Evolutionary conservation across 768 basidiomycete species (phyloP), one percentile per base, ranked within the genome.

Genomic region (Leucogyrophana mollusca): DNA sequence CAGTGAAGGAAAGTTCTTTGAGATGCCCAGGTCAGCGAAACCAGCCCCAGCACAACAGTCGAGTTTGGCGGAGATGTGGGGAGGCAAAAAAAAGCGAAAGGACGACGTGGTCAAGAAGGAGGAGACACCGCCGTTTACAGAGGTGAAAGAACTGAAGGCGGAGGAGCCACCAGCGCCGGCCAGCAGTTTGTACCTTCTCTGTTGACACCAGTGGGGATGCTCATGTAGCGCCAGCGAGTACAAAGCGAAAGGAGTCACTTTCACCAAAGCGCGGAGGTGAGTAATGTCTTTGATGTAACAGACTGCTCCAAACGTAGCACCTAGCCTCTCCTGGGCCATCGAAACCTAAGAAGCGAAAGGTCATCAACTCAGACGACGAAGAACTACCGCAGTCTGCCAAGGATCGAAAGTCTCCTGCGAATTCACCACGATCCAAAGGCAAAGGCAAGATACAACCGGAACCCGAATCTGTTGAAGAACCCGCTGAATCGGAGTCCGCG

Each of bases 51-150:
- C 84, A 6, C 87, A 89, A 47, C 90, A 93, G 61, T 73, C 88
- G n/a, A 90, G 72, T 56, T 77, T 93, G 32, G 73, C 79, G 46
- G 86, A 90, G 45, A 74, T 89, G 71, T 92, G 87, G 87, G 73
- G 71, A 9, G 71, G 67, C 55, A 78, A 78, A 65, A 75, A 64
- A 54, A 59, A 64, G 50, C 50, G 45, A 24, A 48, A 64, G 53
- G 55, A 60, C 34, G 56, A 43, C 50, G 40, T 58, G 11, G 66
- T 52, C 40, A 50, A 43, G 40, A 62, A 51, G 34, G 60, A 56
- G 30, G 56, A 48, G 45, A 44, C 57, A 40, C 40, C n/a, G n/a
- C n/a, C n/a, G n/a, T n/a, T n/a, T n/a, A n/a, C 51, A 21, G 66
- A 68, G 66, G 62, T 67, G 2, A 62, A 64, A 13, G 66, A 67